Conservation (phyloP, 2,329 filamentous ascomycete species). For the Fusarium setosum region DNA sequence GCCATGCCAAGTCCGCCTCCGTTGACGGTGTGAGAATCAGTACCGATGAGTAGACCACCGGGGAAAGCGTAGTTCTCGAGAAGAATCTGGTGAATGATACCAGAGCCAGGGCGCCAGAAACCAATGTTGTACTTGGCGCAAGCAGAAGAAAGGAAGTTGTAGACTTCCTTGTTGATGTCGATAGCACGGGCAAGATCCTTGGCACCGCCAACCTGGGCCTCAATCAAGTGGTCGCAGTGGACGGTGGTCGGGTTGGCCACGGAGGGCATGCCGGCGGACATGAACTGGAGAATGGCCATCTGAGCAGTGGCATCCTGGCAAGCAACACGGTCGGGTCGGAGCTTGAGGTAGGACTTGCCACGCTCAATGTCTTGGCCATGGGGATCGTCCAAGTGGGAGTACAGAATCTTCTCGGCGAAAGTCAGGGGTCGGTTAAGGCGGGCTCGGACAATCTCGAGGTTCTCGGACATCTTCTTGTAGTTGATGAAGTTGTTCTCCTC, state of each 20-base stretch:
- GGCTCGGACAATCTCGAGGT: conserved; percentile 88
- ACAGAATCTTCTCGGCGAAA: conserved; percentile 98
- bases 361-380: conserved; percentile 97
- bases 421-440: conserved; percentile 94
- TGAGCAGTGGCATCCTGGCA: conserved; percentile 99
- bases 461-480: conserved; percentile 99
- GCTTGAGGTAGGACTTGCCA: conserved; percentile 94
- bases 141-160: conserved; percentile 93
- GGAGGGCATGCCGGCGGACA: conserved; percentile 96
- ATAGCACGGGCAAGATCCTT: conserved; percentile 95
- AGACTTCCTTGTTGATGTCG: conserved; percentile 98
- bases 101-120: conserved; percentile 98
- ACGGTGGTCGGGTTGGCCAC: conserved; percentile 96
- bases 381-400: conserved; percentile 98
- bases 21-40: conserved; percentile 98
- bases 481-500: conserved; percentile 98
- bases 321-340: conserved; percentile 96
- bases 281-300: conserved; percentile 99
- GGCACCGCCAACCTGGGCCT: conserved; percentile 91
- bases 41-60: conserved; percentile 96
- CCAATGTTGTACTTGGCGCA: conserved; percentile 99
- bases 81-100: conserved; percentile 99
- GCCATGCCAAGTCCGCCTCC: conserved; percentile 95
- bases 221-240: conserved; percentile 99
- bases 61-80: conserved; percentile 99